phyloP scores from a whole-genome alignment of 2,329 filamentous ascomycete genomes.

The Cercospora zeina region DNA sequence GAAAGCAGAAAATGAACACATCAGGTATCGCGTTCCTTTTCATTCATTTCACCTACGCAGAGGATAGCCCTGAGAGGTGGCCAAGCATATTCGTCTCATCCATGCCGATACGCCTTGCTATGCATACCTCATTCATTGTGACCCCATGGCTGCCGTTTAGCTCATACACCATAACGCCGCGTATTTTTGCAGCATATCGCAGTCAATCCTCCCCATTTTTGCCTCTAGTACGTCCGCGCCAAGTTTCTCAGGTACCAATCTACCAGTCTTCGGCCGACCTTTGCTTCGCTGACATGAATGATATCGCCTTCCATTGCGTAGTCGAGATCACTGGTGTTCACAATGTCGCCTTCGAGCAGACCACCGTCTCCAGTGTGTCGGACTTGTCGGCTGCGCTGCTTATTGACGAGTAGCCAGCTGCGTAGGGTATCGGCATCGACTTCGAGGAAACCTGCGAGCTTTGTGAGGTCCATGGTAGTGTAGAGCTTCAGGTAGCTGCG shows the following conservation, averaged over 20 bases:
- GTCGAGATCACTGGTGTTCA: constrained; percentile 93
- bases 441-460: constrained; percentile 95
- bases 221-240: constrained; percentile 79
- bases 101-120: constrained; percentile 23
- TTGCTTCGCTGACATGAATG: constrained; percentile 98
- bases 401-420: constrained; percentile 92
- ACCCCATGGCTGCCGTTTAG: constrained; percentile 12
- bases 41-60: not conserved
- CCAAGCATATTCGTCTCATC: constrained; percentile 13
- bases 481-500: constrained; percentile 99
- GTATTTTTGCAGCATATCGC: constrained; percentile 13
- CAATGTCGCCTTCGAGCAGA: constrained; percentile 85
- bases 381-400: constrained; percentile 96
- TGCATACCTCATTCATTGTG: constrained; percentile 16
- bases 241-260: constrained; percentile 99
- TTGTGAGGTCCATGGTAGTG: constrained; percentile 99
- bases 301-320: constrained; percentile 96
- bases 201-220: not conserved
- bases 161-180: constrained; percentile 23
- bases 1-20: not conserved
- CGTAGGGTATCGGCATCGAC: constrained; percentile 95
- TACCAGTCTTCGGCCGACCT: constrained; percentile 94
- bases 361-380: constrained; percentile 83
- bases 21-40: not conserved
- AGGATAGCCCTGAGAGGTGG: not conserved